A percentile compares a stretch with the other conserved stretches of the same genome.
These are phyloP conservation scores for Eucalyptus victrix DNA, from an alignment of 345 rosid species.

Conservation along the genomic window DNA sequence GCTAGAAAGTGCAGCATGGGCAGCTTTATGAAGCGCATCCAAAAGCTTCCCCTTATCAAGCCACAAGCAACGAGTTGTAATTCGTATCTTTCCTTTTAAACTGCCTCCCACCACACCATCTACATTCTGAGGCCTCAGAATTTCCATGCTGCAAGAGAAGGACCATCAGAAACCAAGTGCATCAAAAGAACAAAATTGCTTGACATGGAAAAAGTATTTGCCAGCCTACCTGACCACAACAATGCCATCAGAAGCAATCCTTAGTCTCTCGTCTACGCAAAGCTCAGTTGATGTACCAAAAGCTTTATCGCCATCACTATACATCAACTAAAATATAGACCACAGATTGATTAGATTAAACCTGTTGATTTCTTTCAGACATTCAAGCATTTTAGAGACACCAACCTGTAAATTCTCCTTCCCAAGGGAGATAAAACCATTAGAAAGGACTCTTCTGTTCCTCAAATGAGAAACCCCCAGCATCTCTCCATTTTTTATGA, in stretches of 20 bases:
- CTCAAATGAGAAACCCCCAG: slow-evolving; percentile 98
- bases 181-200: neutral
- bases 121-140: slow-evolving; percentile 52
- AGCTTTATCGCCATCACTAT: slow-evolving; percentile 94
- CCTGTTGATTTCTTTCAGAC: neutral
- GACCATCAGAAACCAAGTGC: neutral
- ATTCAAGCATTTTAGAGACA: neutral
- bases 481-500: slow-evolving; percentile 98
- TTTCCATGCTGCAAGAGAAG: slow-evolving; percentile 64
- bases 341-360: neutral
- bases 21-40: slow-evolving; percentile 86
- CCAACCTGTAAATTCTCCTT: slow-evolving; percentile 90
- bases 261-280: slow-evolving; percentile 82
- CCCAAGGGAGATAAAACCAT: slow-evolving; percentile 87
- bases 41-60: slow-evolving; percentile 93
- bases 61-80: slow-evolving; percentile 97
- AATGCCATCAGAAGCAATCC: slow-evolving; percentile 92
- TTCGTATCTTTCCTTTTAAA: slow-evolving; percentile 83
- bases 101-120: slow-evolving; percentile 27
- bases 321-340: slow-evolving; percentile 72
- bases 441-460: slow-evolving; percentile 88
- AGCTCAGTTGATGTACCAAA: slow-evolving; percentile 93
- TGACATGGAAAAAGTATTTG: neutral
- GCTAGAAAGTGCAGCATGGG: slow-evolving; percentile 84
- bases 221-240: slow-evolving; percentile 69